phyloP scores from a whole-genome alignment of 805 yeast species.

The Starmerella vitae region DNA sequence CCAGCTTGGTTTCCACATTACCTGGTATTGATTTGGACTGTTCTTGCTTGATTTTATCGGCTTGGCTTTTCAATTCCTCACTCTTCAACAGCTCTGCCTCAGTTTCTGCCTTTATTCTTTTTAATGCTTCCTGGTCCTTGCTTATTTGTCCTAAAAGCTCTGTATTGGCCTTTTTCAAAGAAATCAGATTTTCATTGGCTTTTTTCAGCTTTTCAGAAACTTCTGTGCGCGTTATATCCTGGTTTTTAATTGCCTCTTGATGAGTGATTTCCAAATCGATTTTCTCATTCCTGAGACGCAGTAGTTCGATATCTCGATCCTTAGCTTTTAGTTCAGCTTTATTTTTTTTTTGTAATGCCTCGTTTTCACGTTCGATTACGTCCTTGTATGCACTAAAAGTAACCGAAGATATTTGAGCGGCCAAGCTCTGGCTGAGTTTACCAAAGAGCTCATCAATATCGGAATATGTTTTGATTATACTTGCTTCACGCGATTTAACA shows the following conservation, averaged over 20 bases:
- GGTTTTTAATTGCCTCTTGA: conserved; percentile 22
- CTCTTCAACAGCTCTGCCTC: conserved; percentile 1
- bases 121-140: conserved; percentile 11
- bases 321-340: conserved; percentile 1
- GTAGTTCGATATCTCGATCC: not conserved
- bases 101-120: conserved; percentile 18
- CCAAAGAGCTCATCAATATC: no score
- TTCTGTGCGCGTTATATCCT: no score
- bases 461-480: no score
- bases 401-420: no score
- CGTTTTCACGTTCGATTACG: no score
- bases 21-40: no score
- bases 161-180: conserved; percentile 4
- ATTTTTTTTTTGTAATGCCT: not conserved
- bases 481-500: no score
- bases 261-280: no score
- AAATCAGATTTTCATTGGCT: conserved; percentile 8
- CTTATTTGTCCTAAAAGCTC: conserved; percentile 3
- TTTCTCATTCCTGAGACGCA: not conserved
- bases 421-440: no score
- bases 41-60: not conserved
- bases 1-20: not conserved
- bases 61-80: conserved; percentile 16
- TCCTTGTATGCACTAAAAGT: no score
- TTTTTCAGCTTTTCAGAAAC: conserved; percentile 2